Percentiles rank a stretch among this genome's conserved stretches.
Conservation (phyloP, 1,284 basidiomycete genomes). For the Veloporphyrellus conicus region DNA sequence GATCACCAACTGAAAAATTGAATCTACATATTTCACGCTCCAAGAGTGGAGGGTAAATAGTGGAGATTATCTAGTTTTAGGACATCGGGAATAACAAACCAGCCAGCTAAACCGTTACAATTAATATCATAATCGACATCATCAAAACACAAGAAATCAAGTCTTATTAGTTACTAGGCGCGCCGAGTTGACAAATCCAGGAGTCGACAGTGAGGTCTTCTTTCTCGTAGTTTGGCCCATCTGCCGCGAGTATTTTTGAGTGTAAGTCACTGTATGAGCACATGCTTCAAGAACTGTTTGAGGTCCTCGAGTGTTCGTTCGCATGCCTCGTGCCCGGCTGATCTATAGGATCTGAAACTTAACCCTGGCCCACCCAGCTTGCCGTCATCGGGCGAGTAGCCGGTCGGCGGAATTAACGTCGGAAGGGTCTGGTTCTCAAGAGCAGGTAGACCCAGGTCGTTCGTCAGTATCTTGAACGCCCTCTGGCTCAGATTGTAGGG, state of each 20-base stretch:
- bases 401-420: constrained; percentile 21
- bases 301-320: constrained; percentile 61
- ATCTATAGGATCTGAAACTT: constrained; percentile 58
- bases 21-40: not conserved
- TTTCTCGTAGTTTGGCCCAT: constrained; percentile 1
- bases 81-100: too few relatives aligned
- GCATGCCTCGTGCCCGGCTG: constrained; percentile 61
- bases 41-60: not conserved
- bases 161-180: too few relatives aligned
- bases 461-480: constrained; percentile 54
- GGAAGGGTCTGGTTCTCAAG: constrained; percentile 29
- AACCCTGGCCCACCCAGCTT: constrained; percentile 42
- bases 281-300: constrained; percentile 56
- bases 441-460: constrained; percentile 45
- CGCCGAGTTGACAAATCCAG: too few relatives aligned
- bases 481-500: constrained; percentile 44
- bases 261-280: constrained; percentile 35
- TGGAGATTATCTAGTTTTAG: not conserved
- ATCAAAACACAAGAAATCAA: not conserved
- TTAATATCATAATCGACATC: too few relatives aligned
- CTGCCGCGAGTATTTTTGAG: not conserved
- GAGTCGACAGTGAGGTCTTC: not conserved
- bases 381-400: constrained; percentile 21
- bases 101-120: not conserved
- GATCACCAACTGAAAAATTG: not conserved